Evolutionary conservation across 2,329 filamentous ascomycete genomes (phyloP).

Genomic region (Teratosphaeria nubilosa): DNA sequence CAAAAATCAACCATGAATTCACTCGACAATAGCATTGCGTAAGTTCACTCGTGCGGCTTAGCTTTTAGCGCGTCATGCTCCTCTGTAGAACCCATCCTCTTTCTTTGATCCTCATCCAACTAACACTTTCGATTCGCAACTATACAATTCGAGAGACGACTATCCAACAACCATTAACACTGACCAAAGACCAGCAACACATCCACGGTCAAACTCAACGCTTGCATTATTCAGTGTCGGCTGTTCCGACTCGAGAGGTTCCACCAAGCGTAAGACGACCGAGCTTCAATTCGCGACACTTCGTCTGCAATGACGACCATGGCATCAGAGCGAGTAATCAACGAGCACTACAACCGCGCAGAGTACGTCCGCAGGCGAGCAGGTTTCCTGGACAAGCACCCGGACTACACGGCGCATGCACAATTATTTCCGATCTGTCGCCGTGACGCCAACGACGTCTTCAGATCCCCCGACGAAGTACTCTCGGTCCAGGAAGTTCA

Average conservation of each 20-base stretch:
- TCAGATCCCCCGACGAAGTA: slow-evolving; percentile 3
- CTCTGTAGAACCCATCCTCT: not conserved
- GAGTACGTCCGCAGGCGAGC: slow-evolving; percentile 19
- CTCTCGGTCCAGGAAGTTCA: slow-evolving; percentile 19
- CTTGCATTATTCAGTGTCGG: not conserved
- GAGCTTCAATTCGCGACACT: not conserved
- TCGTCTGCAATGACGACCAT: not conserved
- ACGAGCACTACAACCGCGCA: slow-evolving; percentile 16
- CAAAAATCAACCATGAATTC: not conserved
- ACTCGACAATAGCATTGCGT: not conserved
- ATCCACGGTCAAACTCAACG: not conserved
- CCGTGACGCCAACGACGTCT: slow-evolving; percentile 14
- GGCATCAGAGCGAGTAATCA: slow-evolving; percentile 12
- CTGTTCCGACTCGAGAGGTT: not conserved
- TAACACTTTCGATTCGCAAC: not conserved
- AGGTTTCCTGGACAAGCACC: slow-evolving; percentile 12
- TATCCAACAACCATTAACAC: not conserved
- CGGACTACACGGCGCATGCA: slow-evolving; percentile 6
- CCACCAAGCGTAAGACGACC: not conserved
- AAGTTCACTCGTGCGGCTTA: not conserved
- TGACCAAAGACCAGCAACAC: not conserved
- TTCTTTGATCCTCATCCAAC: not conserved
- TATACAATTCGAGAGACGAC: not conserved
- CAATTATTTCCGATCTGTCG: slow-evolving; percentile 8
- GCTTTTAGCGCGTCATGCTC: not conserved